Conservation (phyloP, 129 eudicot species). For the Tagetes patula region DNA sequence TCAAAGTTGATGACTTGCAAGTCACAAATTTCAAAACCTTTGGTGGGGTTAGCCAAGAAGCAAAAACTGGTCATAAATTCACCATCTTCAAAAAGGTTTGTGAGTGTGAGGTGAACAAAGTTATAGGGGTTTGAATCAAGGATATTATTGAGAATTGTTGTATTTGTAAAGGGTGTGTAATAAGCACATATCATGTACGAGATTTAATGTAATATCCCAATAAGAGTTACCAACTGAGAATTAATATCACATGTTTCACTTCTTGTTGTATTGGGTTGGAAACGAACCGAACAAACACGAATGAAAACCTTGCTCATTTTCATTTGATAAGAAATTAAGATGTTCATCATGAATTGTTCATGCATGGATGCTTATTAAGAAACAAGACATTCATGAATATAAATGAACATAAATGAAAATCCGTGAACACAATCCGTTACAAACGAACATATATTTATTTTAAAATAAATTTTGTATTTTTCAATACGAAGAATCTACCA, state of each 20-base stretch:
- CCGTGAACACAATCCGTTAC: no score
- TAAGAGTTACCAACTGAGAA: background rate
- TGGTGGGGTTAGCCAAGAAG: constrained; percentile 56
- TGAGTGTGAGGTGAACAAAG: constrained; percentile 1
- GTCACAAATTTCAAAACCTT: constrained; percentile 27
- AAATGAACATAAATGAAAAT: no score
- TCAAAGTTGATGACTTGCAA: constrained; percentile 2
- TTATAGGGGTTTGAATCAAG: constrained; percentile 1
- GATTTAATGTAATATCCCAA: background rate
- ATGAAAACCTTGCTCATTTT: no score
- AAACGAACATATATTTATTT: no score
- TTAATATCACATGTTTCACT: constrained; percentile 3
- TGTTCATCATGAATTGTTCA: no score
- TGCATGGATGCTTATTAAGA: no score
- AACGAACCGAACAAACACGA: background rate
- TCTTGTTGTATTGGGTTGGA: background rate
- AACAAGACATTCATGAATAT: no score
- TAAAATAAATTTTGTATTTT: no score
- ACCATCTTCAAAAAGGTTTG: constrained; percentile 46
- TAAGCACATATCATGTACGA: constrained; percentile 12
- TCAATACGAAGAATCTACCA: no score
- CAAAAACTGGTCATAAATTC: constrained; percentile 47
- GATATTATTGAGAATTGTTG: background rate
- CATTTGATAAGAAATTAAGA: no score
- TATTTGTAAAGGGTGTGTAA: constrained; percentile 19